Evolutionary conservation across 2,329 filamentous ascomycete genomes (phyloP).

Genomic region (Metarhizium robertsii): DNA sequence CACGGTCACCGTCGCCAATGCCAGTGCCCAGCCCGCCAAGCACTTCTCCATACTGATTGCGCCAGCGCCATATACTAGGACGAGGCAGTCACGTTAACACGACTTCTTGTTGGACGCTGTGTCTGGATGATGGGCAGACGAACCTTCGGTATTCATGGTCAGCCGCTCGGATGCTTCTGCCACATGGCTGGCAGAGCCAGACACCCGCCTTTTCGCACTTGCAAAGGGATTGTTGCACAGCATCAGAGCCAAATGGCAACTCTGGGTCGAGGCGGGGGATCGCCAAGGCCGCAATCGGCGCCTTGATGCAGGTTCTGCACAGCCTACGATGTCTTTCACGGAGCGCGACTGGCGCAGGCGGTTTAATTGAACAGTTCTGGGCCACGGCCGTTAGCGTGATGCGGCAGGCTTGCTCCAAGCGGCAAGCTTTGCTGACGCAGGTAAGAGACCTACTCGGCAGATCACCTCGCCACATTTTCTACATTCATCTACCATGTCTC

Average conservation of each 20-base stretch:
- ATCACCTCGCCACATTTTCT: slow-evolving; percentile 67
- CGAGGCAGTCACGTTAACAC: not conserved
- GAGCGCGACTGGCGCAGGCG: slow-evolving; percentile 57
- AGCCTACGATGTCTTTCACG: slow-evolving; percentile 72
- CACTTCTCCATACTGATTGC: slow-evolving; percentile 72
- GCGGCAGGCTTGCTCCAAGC: not conserved
- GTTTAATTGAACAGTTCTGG: slow-evolving; percentile 86
- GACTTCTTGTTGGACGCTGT: not conserved
- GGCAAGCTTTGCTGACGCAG: not conserved
- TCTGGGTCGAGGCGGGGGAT: slow-evolving; percentile 33
- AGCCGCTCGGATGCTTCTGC: slow-evolving; percentile 54
- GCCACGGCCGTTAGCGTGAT: slow-evolving; percentile 3
- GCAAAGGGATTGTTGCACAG: slow-evolving; percentile 48
- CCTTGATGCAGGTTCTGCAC: slow-evolving; percentile 64
- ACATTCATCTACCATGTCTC: slow-evolving; percentile 80
- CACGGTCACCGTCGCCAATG: slow-evolving; percentile 79
- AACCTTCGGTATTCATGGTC: slow-evolving; percentile 52
- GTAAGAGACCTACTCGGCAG: slow-evolving; percentile 58
- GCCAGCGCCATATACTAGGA: slow-evolving; percentile 74
- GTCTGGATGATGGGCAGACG: slow-evolving; percentile 9
- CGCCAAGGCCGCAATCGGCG: slow-evolving; percentile 52
- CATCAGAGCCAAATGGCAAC: slow-evolving; percentile 39
- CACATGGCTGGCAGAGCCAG: slow-evolving; percentile 83
- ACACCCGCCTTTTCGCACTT: slow-evolving; percentile 47
- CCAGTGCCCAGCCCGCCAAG: slow-evolving; percentile 76